Base-by-base conservation (phyloP, 176 grass and related monocot genomes). In the Ensete ventricosum region DNA sequence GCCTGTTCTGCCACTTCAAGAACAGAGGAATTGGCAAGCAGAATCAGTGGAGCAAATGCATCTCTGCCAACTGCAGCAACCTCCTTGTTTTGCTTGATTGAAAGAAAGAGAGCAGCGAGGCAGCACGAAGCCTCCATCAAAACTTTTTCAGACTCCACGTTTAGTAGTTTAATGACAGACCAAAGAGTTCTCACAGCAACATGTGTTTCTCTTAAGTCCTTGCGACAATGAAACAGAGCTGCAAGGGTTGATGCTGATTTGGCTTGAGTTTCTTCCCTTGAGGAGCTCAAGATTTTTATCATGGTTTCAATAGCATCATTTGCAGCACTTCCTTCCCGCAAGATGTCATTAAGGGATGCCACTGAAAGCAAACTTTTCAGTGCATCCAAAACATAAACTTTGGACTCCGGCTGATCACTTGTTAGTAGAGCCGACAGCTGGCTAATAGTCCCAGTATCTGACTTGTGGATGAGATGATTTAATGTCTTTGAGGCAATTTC, bases 401-500 rank as follows among this genome's bases (percentile, higher is more conserved):
- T 99, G 49, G 91, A 95, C 72, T 99, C 96, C 34, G 96, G 96
- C 66, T 95, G 96, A 66, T 99, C 96, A 80, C 96, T 99, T 78
- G 96, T 99, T 84, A 99, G 83, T 52, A 99, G 68, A 83, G 91
- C 91, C 76, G 96, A 95, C 79, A 99, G 78, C 54, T 99, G 96
- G 76, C 96, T 99, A 50, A 99, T 84, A 26, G 96, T 99, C 64
- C 91, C 88, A 68, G 96, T 99, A 89, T 99, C 96, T 80, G 96
- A 99, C 77, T 99, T 99, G 71, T 99, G 96, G 53, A 99, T 99
- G 29, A 99, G 88, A 88, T 92, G 88, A 65, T 99, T 95, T 72
- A 99, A 83, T 73, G 96, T 99, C 87, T 89, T 99, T 73, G 96
- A 95, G 75, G 96, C 96, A 77, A 95, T 99, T 83, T 99, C 96